Conservation (phyloP, 1,284 basidiomycete species). For the Moesziomyces antarcticus region DNA sequence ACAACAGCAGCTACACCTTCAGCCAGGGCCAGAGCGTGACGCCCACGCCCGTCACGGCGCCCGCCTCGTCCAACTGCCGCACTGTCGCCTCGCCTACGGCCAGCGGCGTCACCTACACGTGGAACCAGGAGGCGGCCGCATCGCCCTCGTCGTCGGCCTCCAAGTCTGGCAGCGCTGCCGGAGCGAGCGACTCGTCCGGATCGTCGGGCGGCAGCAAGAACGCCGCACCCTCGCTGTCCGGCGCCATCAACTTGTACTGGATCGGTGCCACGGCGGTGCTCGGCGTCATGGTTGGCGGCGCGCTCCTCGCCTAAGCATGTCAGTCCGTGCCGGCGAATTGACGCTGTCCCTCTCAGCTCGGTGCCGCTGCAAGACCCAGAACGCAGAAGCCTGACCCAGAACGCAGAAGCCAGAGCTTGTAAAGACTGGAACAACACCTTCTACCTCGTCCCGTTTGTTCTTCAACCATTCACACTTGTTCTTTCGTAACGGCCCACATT, state of each 20-base stretch:
- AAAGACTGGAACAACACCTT: conserved; percentile 1
- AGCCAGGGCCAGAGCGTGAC: conserved; percentile 53
- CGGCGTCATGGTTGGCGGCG: conserved; percentile 19
- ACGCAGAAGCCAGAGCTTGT: no score
- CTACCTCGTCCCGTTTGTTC: no score
- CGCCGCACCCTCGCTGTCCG: conserved; percentile 12
- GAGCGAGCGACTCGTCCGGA: neutral
- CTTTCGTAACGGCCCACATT: no score
- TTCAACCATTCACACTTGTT: no score
- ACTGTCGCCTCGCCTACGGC: conserved; percentile 47
- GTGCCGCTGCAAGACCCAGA: no score
- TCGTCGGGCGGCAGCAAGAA: conserved; percentile 22
- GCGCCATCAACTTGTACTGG: conserved; percentile 10
- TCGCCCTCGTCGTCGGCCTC: conserved; percentile 9
- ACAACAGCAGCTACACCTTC: conserved; percentile 59
- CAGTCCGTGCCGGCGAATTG: no score
- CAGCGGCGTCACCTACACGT: conserved; percentile 60
- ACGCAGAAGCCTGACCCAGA: no score
- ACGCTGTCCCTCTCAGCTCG: neutral
- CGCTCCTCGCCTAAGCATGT: conserved; percentile 10
- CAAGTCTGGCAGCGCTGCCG: conserved; percentile 1
- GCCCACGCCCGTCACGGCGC: conserved; percentile 48
- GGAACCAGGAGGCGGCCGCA: conserved; percentile 46
- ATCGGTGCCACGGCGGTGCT: conserved; percentile 18
- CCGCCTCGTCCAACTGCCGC: conserved; percentile 53